Conservation (phyloP, 202 grass and related monocot genomes). For the Cymbopogon flexuosus region DNA sequence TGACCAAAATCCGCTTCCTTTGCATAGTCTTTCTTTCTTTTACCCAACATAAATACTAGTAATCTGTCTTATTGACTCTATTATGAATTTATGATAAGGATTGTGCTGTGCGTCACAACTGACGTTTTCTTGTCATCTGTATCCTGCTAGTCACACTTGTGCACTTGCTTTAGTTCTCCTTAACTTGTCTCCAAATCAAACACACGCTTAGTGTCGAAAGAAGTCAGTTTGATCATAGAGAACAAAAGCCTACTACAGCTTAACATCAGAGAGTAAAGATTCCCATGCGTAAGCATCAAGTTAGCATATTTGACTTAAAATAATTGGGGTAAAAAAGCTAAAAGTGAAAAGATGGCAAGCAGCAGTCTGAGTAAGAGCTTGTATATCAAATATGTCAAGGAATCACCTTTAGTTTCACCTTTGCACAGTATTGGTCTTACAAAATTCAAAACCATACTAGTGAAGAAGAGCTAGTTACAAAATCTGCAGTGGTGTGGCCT, state of each 20-base stretch:
- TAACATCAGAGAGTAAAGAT: background rate
- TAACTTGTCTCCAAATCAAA: background rate
- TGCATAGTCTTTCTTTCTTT: background rate
- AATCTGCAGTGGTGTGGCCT: constrained; percentile 33
- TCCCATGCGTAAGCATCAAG: constrained; percentile 27
- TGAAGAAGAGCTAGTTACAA: constrained; percentile 53
- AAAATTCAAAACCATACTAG: constrained; percentile 28
- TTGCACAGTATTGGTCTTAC: constrained; percentile 31
- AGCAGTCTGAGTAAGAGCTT: background rate
- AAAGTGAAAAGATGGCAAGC: constrained; percentile 1
- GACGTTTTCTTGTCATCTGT: background rate
- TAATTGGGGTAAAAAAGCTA: constrained; percentile 3
- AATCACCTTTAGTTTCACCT: constrained; percentile 34
- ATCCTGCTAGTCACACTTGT: background rate
- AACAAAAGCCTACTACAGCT: constrained; percentile 5
- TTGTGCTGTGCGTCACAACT: background rate
- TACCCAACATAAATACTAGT: background rate
- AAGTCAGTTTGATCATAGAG: background rate
- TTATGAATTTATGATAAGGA: background rate
- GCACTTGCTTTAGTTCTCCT: background rate
- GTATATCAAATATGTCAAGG: constrained; percentile 33
- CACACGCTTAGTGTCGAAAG: background rate
- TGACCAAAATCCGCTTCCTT: background rate
- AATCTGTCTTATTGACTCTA: background rate
- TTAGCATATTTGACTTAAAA: constrained; percentile 25